These are phyloP conservation scores for Daedaleopsis nitida DNA, from an alignment of 768 basidiomycete genomes.

Conservation along the genomic window DNA sequence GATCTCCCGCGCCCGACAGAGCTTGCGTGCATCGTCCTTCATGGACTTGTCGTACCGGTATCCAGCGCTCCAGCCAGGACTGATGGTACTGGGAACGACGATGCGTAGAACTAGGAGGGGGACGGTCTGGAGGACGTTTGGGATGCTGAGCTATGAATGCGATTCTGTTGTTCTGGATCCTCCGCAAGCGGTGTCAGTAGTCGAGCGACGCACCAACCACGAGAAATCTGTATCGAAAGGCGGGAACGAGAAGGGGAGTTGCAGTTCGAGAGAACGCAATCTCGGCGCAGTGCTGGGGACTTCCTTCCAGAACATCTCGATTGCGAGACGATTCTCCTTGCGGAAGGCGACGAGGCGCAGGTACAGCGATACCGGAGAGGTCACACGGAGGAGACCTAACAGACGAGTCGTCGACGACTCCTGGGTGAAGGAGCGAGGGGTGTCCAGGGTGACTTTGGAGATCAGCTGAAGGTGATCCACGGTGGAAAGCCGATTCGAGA, in stretches of 20 bases:
- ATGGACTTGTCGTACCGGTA: background rate
- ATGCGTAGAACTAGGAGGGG: background rate
- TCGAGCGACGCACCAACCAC: slow-evolving; percentile 1
- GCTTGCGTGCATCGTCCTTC: background rate
- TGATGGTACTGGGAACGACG: background rate
- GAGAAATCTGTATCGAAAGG: background rate
- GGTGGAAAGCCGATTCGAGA: background rate
- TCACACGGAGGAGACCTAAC: slow-evolving; percentile 1
- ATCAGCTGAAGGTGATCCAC: slow-evolving; percentile 9
- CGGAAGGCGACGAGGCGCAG: background rate
- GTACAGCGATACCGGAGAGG: slow-evolving; percentile 6
- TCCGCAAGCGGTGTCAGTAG: background rate
- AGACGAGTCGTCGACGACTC: background rate
- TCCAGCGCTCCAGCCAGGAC: background rate
- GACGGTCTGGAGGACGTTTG: background rate
- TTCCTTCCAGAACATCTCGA: background rate
- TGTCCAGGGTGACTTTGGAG: background rate
- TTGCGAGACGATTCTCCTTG: no score
- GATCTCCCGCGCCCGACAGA: background rate
- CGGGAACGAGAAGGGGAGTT: background rate
- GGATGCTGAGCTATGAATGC: background rate
- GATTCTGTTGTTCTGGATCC: background rate
- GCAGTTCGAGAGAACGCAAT: slow-evolving; percentile 2
- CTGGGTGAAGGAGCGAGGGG: background rate
- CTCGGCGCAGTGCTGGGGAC: background rate